Evolutionary conservation across 768 basidiomycete genomes (phyloP).

Genomic region (Crepidotus variabilis): DNA sequence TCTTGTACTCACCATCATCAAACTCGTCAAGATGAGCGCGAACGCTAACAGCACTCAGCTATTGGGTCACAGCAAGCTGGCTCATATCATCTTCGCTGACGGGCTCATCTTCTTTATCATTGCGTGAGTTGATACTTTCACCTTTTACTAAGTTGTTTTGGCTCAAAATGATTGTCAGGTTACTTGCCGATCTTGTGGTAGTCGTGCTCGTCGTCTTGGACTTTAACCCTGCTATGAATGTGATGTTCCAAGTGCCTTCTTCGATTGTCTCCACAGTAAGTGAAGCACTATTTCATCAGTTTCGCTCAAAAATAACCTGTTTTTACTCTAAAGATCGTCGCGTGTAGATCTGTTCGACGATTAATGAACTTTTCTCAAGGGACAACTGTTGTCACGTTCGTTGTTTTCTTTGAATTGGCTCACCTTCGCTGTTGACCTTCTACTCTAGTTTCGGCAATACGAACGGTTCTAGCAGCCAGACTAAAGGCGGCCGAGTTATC

Average conservation of each 20-base stretch:
- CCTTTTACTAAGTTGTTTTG: neutral
- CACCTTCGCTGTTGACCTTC: neutral
- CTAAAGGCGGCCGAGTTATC: slow-evolving; percentile 2
- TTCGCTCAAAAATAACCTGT: neutral
- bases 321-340: slow-evolving; percentile 41
- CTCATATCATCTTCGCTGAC: slow-evolving; percentile 66
- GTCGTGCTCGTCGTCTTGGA: slow-evolving; percentile 62
- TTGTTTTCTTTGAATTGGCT: slow-evolving; percentile 16
- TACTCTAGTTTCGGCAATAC: slow-evolving; percentile 17
- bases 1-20: slow-evolving; percentile 54
- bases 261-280: slow-evolving; percentile 49
- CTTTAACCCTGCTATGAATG: slow-evolving; percentile 61
- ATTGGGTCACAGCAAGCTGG: slow-evolving; percentile 41
- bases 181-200: slow-evolving; percentile 37
- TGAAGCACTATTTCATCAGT: neutral
- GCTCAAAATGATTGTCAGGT: slow-evolving; percentile 27
- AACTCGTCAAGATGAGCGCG: slow-evolving; percentile 34
- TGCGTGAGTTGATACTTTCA: slow-evolving; percentile 40
- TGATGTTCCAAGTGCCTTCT: slow-evolving; percentile 64
- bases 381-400: slow-evolving; percentile 36
- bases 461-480: slow-evolving; percentile 22
- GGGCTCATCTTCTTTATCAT: slow-evolving; percentile 74
- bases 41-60: slow-evolving; percentile 13
- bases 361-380: slow-evolving; percentile 44
- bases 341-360: slow-evolving; percentile 57